Evolutionary conservation across 352 stramenopile species (phyloP).

Genomic region (Phytopythium aichiense): DNA sequence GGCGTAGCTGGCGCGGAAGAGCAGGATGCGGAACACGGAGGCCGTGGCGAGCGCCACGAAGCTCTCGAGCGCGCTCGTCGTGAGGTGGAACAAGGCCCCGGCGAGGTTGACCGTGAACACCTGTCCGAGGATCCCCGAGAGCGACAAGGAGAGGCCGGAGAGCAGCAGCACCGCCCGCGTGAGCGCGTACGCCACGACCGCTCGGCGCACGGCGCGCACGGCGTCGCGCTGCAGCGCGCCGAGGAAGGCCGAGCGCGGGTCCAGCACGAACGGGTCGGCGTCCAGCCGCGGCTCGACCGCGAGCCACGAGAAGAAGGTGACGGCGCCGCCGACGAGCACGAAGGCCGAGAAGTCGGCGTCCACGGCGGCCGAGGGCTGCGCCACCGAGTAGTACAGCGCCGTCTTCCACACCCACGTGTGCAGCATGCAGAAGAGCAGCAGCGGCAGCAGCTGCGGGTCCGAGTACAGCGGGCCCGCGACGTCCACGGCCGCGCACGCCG

Average conservation of each 20-base stretch:
- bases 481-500: conserved; percentile 32
- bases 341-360: conserved; percentile 27
- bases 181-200: conserved; percentile 32
- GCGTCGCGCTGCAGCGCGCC: conserved; percentile 32
- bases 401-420: conserved; percentile 54
- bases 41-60: conserved; percentile 33
- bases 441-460: conserved; percentile 42
- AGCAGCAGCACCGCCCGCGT: conserved; percentile 8
- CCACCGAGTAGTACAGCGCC: conserved; percentile 30
- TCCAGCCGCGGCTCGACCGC: conserved; percentile 33
- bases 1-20: conserved; percentile 39
- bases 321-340: conserved; percentile 26
- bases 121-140: conserved; percentile 10
- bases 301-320: conserved; percentile 44
- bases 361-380: conserved; percentile 8
- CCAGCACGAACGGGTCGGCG: conserved; percentile 47
- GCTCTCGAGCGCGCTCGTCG: conserved; percentile 40
- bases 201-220: conserved; percentile 39
- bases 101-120: conserved; percentile 18
- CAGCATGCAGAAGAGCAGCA: conserved; percentile 36
- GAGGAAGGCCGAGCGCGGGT: conserved; percentile 35
- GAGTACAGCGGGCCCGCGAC: conserved; percentile 21
- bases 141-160: conserved; percentile 18
- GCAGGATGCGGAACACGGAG: conserved; percentile 46
- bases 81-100: conserved; percentile 36